Base-by-base conservation (phyloP, 2,329 filamentous ascomycete genomes). In the Colletotrichum brevisporum region DNA sequence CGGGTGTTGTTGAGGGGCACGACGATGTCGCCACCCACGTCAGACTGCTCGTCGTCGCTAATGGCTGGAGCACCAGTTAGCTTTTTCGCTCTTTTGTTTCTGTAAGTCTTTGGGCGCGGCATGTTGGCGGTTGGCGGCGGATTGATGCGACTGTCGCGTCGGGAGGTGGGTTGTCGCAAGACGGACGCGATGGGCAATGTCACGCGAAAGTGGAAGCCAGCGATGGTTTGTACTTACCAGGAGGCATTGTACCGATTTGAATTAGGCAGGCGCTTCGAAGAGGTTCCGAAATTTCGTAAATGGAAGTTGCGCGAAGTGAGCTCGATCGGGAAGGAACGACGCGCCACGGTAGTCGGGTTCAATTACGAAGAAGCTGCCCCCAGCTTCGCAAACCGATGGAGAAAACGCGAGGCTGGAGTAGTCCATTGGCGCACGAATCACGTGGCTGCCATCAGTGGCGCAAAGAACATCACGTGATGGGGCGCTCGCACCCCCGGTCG, bases 41-140 rank as follows among this genome's bases (percentile, higher is more conserved):
- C 81, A 13, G 78, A 80, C 51, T 75, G 71, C 50, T 80, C 78
- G 3, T 77, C 75, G 57, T 82, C 80, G 71, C 80, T 82, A 13
- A 82, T 73, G 45, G 80, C 80, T 82, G 59, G n/a, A 41, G 18
- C 5, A 5, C 39, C 13, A 4, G 56, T 72, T 21, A 72, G 64
- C 56, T 56, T 66, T 3, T 18, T 62, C 50, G 21, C 10, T 6
- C 21, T 24, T 24, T 24, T 45, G 48, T 16, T 39, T 4, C 39
- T 45, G 18, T 45, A 50, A 4, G 31, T 13, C 43, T 56, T 58
- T 13, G 15, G 48, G 27, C 51, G 36, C 26, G 67, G 36, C 56
- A 69, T 69, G 12, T 24, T 48, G 41, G 16, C 27, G 13, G 15
- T 15, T 36, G 18, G 18, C n/a, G n/a, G 26, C 6, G 16, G 27